phyloP scores from a whole-genome alignment of 1,139 yeast genomes.

The Magnusiomyces tetraspermus region DNA sequence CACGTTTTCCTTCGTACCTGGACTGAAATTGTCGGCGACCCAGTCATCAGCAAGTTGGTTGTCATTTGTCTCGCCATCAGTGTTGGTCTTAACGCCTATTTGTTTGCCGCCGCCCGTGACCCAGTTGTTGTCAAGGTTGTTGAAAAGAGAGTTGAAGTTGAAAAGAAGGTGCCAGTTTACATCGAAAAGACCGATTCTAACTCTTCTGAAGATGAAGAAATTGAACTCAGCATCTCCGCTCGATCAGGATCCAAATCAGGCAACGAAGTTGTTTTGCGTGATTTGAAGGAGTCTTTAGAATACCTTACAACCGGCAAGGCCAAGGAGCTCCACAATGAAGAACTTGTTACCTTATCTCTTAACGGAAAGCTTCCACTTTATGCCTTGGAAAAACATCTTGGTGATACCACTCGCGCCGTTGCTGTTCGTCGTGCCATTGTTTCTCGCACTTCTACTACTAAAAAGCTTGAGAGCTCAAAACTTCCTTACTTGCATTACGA shows the following conservation, averaged over 20 bases:
- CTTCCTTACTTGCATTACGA: conserved; percentile 80
- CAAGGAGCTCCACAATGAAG: conserved; percentile 56
- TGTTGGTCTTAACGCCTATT: conserved; percentile 70
- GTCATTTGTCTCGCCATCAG: conserved; percentile 68
- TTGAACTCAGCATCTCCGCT: conserved; percentile 18
- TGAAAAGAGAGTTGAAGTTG: conserved; percentile 29
- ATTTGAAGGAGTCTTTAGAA: conserved; percentile 55
- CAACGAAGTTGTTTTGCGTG: conserved; percentile 14
- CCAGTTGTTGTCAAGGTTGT: conserved; percentile 27
- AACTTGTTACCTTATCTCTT: conserved; percentile 60
- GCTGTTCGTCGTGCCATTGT: conserved; percentile 85
- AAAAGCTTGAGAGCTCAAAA: conserved; percentile 59
- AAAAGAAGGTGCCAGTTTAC: conserved; percentile 28
- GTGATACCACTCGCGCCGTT: conserved; percentile 85
- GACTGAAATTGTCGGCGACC: conserved; percentile 72
- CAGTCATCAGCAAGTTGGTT: conserved; percentile 66
- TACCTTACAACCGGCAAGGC: conserved; percentile 66
- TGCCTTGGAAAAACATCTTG: conserved; percentile 86
- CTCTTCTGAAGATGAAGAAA: conserved; percentile 17
- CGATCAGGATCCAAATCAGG: conserved; percentile 4
- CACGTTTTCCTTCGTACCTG: conserved; percentile 46
- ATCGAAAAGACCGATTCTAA: conserved; percentile 19
- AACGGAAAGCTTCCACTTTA: conserved; percentile 80
- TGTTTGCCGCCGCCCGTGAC: conserved; percentile 41
- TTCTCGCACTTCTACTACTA: conserved; percentile 72